Percentiles rank a stretch among this genome's conserved stretches.
These are phyloP conservation scores for Citrus cavaleriei DNA, from an alignment of 345 rosid species.

Conservation along the genomic window DNA sequence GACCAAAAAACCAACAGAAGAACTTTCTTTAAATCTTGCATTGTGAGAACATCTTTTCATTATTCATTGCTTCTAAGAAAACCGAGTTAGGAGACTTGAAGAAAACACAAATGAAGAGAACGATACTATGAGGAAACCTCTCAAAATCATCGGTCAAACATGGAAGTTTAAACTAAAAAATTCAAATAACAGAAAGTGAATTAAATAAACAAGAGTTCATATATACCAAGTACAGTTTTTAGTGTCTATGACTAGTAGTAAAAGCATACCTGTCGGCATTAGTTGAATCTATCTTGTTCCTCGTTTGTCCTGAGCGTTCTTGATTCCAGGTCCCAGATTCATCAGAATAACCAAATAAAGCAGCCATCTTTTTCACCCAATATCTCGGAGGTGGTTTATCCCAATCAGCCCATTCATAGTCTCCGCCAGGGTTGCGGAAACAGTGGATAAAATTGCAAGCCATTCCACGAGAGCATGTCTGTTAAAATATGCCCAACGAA, in stretches of 20 bases:
- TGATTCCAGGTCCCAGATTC: conserved; percentile 38
- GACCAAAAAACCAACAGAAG: background rate
- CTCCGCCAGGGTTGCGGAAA: conserved; percentile 95
- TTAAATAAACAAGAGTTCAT: background rate
- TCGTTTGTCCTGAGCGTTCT: conserved; percentile 16
- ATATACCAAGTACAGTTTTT: background rate
- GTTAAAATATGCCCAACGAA: conserved; percentile 21
- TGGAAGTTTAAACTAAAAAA: background rate
- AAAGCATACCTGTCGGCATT: conserved; percentile 39
- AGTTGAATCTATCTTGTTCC: conserved; percentile 25
- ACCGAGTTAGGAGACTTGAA: background rate
- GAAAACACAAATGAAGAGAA: background rate
- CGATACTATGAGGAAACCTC: background rate
- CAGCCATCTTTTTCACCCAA: conserved; percentile 78
- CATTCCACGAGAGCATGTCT: conserved; percentile 92
- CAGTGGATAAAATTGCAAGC: conserved; percentile 97
- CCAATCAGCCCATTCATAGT: conserved; percentile 98
- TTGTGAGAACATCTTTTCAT: background rate
- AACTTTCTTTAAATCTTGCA: background rate
- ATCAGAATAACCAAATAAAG: conserved; percentile 73
- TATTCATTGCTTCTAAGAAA: background rate
- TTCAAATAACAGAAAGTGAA: conserved; percentile 7
- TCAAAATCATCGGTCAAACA: background rate
- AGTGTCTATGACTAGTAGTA: background rate
- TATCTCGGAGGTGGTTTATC: conserved; percentile 90